A percentile compares a stretch with the other conserved stretches of the same genome.
Conservation (phyloP, 306 rosid genomes). For the Rosa multiflora region DNA sequence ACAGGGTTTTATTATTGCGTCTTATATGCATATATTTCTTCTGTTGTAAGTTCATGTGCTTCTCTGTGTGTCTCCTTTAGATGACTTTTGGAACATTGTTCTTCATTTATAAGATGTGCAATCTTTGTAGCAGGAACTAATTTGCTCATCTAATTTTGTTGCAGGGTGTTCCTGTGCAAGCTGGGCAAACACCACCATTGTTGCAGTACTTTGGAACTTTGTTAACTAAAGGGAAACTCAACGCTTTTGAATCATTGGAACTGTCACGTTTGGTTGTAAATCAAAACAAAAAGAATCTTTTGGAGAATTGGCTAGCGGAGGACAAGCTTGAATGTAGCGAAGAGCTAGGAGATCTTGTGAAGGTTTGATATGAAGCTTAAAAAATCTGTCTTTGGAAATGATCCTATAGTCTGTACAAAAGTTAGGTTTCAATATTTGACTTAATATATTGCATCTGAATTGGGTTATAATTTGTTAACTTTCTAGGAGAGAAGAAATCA, state of each 20-base stretch:
- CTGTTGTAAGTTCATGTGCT: slow-evolving; percentile 16
- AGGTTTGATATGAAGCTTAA: slow-evolving; percentile 50
- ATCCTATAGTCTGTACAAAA: not conserved
- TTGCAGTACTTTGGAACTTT: slow-evolving; percentile 91
- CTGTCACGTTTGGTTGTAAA: slow-evolving; percentile 82
- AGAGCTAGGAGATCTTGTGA: slow-evolving; percentile 93
- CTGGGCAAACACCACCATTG: slow-evolving; percentile 90
- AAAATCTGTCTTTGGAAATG: not conserved
- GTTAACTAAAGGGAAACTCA: slow-evolving; percentile 75
- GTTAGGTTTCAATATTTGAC: not conserved
- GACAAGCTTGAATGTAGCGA: slow-evolving; percentile 95
- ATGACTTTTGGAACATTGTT: not conserved
- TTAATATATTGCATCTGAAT: not conserved
- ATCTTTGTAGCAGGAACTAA: not conserved
- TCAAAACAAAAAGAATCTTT: slow-evolving; percentile 83
- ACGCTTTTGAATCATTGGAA: slow-evolving; percentile 80
- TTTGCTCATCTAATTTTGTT: slow-evolving; percentile 11
- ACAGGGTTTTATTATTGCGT: slow-evolving; percentile 11
- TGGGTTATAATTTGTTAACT: not conserved
- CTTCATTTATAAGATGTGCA: not conserved
- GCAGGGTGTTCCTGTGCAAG: slow-evolving; percentile 95
- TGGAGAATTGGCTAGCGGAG: slow-evolving; percentile 93
- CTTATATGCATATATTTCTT: slow-evolving; percentile 8
- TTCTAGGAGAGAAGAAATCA: not conserved
- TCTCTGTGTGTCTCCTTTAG: not conserved